These are phyloP conservation scores for Cudoniella acicularis DNA, from an alignment of 495 filamentous ascomycete genomes.

Conservation along the genomic window DNA sequence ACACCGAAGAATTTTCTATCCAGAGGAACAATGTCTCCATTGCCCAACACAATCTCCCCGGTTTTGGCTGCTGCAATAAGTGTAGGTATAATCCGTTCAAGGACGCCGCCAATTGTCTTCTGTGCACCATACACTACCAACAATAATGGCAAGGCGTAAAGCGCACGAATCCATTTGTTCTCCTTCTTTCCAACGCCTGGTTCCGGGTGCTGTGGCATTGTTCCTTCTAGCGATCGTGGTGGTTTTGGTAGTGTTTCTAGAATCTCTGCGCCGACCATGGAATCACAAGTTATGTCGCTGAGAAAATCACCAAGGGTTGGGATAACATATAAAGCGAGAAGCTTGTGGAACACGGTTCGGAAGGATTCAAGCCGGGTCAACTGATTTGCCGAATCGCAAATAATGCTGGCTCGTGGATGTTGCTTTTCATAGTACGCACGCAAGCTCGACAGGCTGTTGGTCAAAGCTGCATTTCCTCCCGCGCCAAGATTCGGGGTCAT, in stretches of 20 bases:
- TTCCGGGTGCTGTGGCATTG: constrained; percentile 7
- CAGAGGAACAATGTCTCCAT: background rate
- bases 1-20: constrained; percentile 2
- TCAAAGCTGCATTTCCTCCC: constrained; percentile 38
- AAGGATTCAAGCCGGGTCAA: constrained; percentile 20
- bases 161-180: background rate
- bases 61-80: background rate
- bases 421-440: constrained; percentile 22
- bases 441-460: constrained; percentile 34
- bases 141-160: constrained; percentile 9
- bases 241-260: constrained; percentile 9
- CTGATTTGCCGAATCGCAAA: constrained; percentile 22
- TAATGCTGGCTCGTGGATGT: constrained; percentile 12
- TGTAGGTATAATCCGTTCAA: background rate
- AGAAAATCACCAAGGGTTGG: constrained; percentile 13
- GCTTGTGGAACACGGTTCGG: constrained; percentile 12
- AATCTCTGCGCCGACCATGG: constrained; percentile 2
- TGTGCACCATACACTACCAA: background rate
- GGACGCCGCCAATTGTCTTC: background rate
- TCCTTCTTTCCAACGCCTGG: constrained; percentile 3
- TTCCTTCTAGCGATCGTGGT: background rate
- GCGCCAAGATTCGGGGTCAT: constrained; percentile 36
- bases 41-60: background rate
- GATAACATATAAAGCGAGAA: constrained; percentile 21
- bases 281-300: constrained; percentile 2